These are phyloP conservation scores for Moesziomyces aphidis DNA, from an alignment of 1,284 basidiomycete genomes.

Conservation along the genomic window DNA sequence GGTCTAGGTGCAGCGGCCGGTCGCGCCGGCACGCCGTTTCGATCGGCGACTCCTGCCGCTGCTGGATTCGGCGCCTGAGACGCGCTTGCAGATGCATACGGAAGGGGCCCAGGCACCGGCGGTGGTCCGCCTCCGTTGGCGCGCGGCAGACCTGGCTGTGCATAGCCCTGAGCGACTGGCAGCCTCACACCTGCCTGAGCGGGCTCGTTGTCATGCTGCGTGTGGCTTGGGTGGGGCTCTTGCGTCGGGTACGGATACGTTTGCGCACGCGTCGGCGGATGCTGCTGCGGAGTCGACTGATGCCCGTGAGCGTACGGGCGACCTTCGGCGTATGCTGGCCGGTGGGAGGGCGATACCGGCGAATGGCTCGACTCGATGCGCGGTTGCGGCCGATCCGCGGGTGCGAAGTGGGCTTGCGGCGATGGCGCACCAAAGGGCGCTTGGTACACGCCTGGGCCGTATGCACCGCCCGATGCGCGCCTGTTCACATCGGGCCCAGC, in stretches of 20 bases:
- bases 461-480: constrained; percentile 11
- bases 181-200: constrained; percentile 3
- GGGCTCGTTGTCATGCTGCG: neutral
- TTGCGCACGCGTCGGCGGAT: constrained; percentile 12
- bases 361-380: neutral
- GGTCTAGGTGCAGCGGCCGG: constrained; percentile 20
- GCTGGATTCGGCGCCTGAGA: neutral
- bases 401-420: neutral
- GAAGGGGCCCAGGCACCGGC: constrained; percentile 14
- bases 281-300: constrained; percentile 18
- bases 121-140: constrained; percentile 5
- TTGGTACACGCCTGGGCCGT: neutral
- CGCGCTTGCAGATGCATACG: neutral
- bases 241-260: constrained; percentile 19
- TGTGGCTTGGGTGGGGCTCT: constrained; percentile 2
- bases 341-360: neutral
- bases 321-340: neutral
- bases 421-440: neutral
- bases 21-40: constrained; percentile 5
- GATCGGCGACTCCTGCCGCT: constrained; percentile 1
- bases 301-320: constrained; percentile 12
- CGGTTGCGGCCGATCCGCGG: neutral
- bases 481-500: constrained; percentile 2
- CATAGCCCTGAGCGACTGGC: neutral
- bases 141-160: neutral